Evolutionary conservation across 352 stramenopile genomes (phyloP).

Genomic region (Thraustotheca clavata): DNA sequence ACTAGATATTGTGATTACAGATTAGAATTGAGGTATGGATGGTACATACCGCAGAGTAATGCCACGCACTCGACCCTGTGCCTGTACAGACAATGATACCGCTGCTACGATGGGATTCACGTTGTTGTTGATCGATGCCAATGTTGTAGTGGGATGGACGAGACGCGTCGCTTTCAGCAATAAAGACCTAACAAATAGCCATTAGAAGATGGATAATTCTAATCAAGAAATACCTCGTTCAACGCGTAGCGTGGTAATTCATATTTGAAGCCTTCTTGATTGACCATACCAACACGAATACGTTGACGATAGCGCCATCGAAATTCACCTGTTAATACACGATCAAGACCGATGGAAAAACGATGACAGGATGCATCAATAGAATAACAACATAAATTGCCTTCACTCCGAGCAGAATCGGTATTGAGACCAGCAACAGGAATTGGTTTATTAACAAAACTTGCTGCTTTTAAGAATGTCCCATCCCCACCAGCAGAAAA

Average conservation of each 20-base stretch:
- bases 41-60: conserved; percentile 70
- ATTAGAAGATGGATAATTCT: not conserved
- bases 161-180: conserved; percentile 77
- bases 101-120: conserved; percentile 80
- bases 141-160: conserved; percentile 84
- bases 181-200: conserved; percentile 59
- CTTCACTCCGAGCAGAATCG: conserved; percentile 73
- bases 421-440: conserved; percentile 81
- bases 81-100: conserved; percentile 83
- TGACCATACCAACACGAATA: conserved; percentile 83
- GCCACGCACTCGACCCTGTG: conserved; percentile 82
- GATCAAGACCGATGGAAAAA: conserved; percentile 60
- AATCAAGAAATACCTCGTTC: conserved; percentile 42
- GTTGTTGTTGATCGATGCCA: conserved; percentile 80
- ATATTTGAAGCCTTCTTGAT: conserved; percentile 83
- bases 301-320: conserved; percentile 70
- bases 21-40: too few species aligned
- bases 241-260: conserved; percentile 76
- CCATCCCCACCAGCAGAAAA: conserved; percentile 80
- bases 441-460: conserved; percentile 79
- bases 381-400: conserved; percentile 80
- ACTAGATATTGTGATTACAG: conserved; percentile 30
- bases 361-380: conserved; percentile 70
- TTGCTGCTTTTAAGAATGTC: conserved; percentile 81
- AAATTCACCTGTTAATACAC: conserved; percentile 63